Percentiles rank a stretch among this genome's conserved stretches.
These are phyloP conservation scores for Phytopythium mirpurense DNA, from an alignment of 352 stramenopile genomes.

Conservation along the genomic window DNA sequence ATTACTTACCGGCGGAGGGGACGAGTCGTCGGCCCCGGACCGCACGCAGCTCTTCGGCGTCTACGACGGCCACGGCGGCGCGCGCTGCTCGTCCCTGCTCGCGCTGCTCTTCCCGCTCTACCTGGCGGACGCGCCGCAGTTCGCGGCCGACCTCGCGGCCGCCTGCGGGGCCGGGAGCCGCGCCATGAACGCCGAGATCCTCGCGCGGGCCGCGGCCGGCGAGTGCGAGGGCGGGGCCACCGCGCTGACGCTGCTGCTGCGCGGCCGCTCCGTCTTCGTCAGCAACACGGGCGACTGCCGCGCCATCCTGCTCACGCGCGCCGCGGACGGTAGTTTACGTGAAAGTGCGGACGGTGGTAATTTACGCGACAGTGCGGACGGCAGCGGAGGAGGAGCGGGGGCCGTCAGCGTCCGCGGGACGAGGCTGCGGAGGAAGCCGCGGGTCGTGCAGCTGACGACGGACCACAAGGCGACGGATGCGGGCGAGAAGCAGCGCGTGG, in stretches of 20 bases:
- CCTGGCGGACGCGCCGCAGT: conserved; percentile 50
- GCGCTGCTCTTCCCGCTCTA: conserved; percentile 67
- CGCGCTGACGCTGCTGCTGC: conserved; percentile 53
- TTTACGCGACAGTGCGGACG: not conserved
- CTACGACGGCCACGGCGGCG: conserved; percentile 75
- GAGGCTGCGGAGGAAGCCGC: conserved; percentile 1
- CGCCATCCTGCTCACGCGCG: conserved; percentile 50
- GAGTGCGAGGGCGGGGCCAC: conserved; percentile 60
- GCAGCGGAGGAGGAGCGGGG: no score
- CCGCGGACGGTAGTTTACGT: conserved; percentile 2
- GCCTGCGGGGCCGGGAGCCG: conserved; percentile 39
- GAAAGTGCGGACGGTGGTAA: not conserved
- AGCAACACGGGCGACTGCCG: conserved; percentile 81
- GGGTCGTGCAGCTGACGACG: conserved; percentile 45
- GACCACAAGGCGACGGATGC: conserved; percentile 75
- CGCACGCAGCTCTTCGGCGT: conserved; percentile 62
- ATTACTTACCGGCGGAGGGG: not conserved
- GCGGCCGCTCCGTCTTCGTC: conserved; percentile 35
- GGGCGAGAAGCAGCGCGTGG: conserved; percentile 58
- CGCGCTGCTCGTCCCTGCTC: conserved; percentile 48
- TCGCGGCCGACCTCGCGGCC: conserved; percentile 28
- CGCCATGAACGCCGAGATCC: conserved; percentile 66
- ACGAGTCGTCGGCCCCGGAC: not conserved
- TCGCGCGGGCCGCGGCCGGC: conserved; percentile 37
- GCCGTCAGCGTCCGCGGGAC: not conserved